These are phyloP conservation scores for Aureobasidium pullulans DNA, from an alignment of 2,329 filamentous ascomycete species.

Conservation along the genomic window DNA sequence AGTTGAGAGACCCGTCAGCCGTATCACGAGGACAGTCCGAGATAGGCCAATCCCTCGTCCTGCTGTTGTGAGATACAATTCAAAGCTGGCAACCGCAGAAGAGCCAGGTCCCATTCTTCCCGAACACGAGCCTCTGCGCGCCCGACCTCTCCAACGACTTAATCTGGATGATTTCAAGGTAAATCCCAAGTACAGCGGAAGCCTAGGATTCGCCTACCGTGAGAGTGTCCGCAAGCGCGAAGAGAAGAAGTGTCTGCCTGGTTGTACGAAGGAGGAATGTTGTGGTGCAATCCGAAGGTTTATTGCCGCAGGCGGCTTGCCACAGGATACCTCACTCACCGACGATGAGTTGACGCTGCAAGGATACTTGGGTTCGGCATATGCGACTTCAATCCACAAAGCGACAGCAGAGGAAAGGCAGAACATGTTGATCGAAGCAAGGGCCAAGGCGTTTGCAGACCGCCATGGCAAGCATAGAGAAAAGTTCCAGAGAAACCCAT, in stretches of 20 bases:
- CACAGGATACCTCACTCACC: constrained; percentile 15
- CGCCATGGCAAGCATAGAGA: constrained; percentile 71
- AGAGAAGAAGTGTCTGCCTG: constrained; percentile 62
- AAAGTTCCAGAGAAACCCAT: constrained; percentile 60
- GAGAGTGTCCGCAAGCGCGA: constrained; percentile 66
- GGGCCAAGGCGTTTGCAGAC: constrained; percentile 64
- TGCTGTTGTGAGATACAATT: background rate
- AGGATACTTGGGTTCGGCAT: constrained; percentile 46
- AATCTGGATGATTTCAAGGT: constrained; percentile 70
- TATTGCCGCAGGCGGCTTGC: constrained; percentile 8
- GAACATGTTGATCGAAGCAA: constrained; percentile 66
- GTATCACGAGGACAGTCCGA: background rate
- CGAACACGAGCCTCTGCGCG: constrained; percentile 46
- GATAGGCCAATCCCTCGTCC: constrained; percentile 1
- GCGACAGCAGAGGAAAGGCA: constrained; percentile 46
- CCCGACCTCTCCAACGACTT: constrained; percentile 51
- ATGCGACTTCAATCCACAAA: constrained; percentile 15
- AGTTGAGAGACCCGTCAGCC: background rate
- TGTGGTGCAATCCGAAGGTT: constrained; percentile 49
- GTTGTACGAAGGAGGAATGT: constrained; percentile 69
- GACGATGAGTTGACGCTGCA: constrained; percentile 36
- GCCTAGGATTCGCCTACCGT: constrained; percentile 60
- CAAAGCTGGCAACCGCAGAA: background rate
- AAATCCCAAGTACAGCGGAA: constrained; percentile 65
- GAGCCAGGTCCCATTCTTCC: constrained; percentile 21